phyloP scores from a whole-genome alignment of 148 eudicot species.

The Heliosperma pusillum region DNA sequence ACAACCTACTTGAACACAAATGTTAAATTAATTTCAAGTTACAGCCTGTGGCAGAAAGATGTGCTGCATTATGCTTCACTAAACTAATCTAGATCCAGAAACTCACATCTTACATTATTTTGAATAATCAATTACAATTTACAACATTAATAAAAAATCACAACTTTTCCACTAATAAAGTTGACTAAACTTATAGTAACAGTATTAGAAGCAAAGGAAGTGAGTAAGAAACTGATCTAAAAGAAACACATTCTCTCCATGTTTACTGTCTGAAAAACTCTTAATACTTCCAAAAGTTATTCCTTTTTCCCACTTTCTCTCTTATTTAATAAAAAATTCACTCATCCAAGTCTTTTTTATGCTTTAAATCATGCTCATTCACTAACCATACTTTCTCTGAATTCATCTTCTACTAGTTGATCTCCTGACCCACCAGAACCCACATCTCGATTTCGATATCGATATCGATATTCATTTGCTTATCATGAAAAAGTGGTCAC shows the following conservation, averaged over 20 bases:
- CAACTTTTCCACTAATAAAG: conserved; percentile 11
- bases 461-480: not conserved
- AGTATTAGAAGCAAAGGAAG: conserved; percentile 15
- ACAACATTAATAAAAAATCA: too few relatives aligned
- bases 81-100: too few relatives aligned
- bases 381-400: conserved; percentile 21
- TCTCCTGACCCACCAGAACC: conserved; percentile 31
- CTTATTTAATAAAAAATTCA: not conserved
- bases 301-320: conserved; percentile 13
- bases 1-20: conserved; percentile 3
- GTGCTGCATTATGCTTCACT: conserved; percentile 26
- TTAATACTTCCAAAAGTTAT: conserved; percentile 23
- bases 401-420: conserved; percentile 9
- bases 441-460: conserved; percentile 14
- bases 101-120: too few relatives aligned
- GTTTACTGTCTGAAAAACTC: conserved; percentile 30
- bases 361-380: conserved; percentile 18
- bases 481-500: conserved; percentile 32
- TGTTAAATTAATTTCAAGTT: conserved; percentile 6
- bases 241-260: conserved; percentile 40
- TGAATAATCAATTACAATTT: too few relatives aligned
- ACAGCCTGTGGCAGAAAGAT: conserved; percentile 13
- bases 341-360: conserved; percentile 12
- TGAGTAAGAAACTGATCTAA: conserved; percentile 24
- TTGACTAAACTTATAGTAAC: conserved; percentile 28